These are phyloP conservation scores for Apophysomyces elegans DNA, from an alignment of 371 early-diverging fungal genomes.

Conservation along the genomic window DNA sequence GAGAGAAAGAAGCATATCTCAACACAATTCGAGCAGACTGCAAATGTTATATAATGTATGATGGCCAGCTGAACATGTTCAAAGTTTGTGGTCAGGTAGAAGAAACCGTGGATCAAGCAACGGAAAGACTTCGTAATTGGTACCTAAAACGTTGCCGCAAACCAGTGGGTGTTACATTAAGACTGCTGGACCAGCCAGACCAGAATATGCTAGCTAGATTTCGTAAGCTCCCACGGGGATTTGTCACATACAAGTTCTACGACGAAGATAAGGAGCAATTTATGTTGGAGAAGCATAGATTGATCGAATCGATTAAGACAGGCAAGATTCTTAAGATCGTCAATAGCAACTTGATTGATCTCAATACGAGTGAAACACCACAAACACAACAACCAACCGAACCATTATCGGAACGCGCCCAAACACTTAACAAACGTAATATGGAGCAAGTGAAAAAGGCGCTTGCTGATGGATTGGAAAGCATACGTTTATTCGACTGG, in stretches of 20 bases:
- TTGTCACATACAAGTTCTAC: constrained; percentile 21
- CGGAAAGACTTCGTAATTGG: constrained; percentile 45
- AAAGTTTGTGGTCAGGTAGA: constrained; percentile 25
- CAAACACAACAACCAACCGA: neutral
- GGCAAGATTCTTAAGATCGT: constrained; percentile 15
- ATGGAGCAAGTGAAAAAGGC: constrained; percentile 16
- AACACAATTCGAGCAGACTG: constrained; percentile 44
- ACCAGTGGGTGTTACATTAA: constrained; percentile 13
- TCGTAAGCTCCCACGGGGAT: constrained; percentile 23
- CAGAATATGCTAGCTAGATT: constrained; percentile 21
- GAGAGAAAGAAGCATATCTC: constrained; percentile 38
- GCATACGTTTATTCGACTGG: constrained; percentile 45
- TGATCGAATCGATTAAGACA: constrained; percentile 28
- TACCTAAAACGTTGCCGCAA: constrained; percentile 33
- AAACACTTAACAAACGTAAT: constrained; percentile 29
- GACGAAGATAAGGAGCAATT: constrained; percentile 14
- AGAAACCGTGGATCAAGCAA: constrained; percentile 26
- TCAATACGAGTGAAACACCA: constrained; percentile 17
- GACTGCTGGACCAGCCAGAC: constrained; percentile 38
- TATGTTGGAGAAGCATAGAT: constrained; percentile 25
- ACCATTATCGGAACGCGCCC: constrained; percentile 16
- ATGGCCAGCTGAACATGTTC: constrained; percentile 15
- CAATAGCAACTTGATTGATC: constrained; percentile 25
- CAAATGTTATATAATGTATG: constrained; percentile 40
- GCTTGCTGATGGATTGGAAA: constrained; percentile 37